A percentile compares a stretch with the other conserved stretches of the same genome.
These are phyloP conservation scores for Acanthamoeba healyi DNA, from an alignment of 208 protist species.

Conservation along the genomic window DNA sequence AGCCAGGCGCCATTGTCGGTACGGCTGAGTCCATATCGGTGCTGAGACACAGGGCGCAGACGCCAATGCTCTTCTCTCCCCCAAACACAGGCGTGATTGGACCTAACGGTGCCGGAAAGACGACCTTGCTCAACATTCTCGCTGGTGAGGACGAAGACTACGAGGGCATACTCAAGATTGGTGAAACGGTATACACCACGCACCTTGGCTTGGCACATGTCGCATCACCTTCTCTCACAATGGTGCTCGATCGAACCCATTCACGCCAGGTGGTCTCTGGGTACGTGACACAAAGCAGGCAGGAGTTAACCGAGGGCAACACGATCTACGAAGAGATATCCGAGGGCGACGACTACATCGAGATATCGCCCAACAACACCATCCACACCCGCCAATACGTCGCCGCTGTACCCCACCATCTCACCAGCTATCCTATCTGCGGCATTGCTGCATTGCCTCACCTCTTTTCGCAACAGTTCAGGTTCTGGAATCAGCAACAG, in stretches of 20 bases:
- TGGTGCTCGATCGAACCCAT: background rate
- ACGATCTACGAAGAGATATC: constrained; percentile 84
- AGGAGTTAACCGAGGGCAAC: constrained; percentile 69
- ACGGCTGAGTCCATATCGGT: background rate
- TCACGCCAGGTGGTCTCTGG: constrained; percentile 8
- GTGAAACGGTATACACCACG: constrained; percentile 82
- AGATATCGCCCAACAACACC: constrained; percentile 34
- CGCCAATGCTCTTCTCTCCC: background rate
- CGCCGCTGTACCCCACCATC: constrained; percentile 15
- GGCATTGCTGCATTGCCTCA: no score
- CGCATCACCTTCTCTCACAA: no score
- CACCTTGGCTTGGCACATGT: no score
- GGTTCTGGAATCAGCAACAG: constrained; percentile 81
- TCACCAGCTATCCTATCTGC: background rate
- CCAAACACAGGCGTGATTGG: constrained; percentile 82
- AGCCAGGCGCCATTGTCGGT: constrained; percentile 19
- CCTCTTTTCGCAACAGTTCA: constrained; percentile 75
- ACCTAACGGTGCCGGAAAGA: constrained; percentile 86
- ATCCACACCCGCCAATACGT: constrained; percentile 80
- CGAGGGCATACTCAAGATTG: constrained; percentile 72
- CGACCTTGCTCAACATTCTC: constrained; percentile 83
- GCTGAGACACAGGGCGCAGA: background rate
- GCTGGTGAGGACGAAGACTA: constrained; percentile 74
- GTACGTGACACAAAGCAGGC: constrained; percentile 76
- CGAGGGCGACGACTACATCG: constrained; percentile 70